Evolutionary conservation across 2,329 filamentous ascomycete species (phyloP).

Genomic region (Fusarium sp.): DNA sequence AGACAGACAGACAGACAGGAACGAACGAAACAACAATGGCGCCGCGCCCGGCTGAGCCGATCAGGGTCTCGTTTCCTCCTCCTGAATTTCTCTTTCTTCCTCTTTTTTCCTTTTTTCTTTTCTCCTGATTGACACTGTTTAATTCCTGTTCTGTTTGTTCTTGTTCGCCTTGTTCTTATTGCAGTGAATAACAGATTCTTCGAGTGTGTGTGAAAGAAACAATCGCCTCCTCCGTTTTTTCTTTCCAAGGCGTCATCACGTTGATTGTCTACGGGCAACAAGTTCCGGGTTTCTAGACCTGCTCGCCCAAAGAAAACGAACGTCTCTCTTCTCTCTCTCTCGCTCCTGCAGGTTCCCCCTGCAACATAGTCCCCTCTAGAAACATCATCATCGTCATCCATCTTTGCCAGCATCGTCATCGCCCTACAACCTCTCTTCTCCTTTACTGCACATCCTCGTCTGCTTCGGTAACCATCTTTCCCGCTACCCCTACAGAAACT

Average conservation of each 20-base stretch:
- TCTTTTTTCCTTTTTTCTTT: not conserved
- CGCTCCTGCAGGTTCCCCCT: constrained; percentile 20
- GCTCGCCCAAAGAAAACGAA: not conserved
- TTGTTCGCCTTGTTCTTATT: not conserved
- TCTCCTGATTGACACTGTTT: not conserved
- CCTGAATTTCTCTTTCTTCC: not conserved
- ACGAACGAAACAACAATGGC: not conserved
- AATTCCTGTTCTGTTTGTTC: not conserved
- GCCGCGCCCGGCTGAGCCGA: constrained; percentile 16
- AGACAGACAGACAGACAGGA: not conserved
- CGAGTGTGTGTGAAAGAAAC: no score
- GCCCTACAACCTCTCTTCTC: not conserved
- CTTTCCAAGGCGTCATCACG: not conserved
- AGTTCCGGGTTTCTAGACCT: constrained; percentile 8
- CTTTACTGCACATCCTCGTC: not conserved
- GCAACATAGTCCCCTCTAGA: constrained; percentile 13
- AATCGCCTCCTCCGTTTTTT: not conserved
- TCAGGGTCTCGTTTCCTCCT: constrained; percentile 17
- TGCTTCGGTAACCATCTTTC: constrained; percentile 1
- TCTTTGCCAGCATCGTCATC: constrained; percentile 14
- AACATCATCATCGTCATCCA: not conserved
- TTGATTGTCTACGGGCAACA: not conserved
- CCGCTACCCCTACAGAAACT: not conserved
- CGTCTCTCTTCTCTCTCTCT: constrained; percentile 13
- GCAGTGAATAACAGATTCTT: not conserved